These are phyloP conservation scores for Thielaviopsis populi DNA, from an alignment of 2,329 filamentous ascomycete genomes.

Conservation along the genomic window DNA sequence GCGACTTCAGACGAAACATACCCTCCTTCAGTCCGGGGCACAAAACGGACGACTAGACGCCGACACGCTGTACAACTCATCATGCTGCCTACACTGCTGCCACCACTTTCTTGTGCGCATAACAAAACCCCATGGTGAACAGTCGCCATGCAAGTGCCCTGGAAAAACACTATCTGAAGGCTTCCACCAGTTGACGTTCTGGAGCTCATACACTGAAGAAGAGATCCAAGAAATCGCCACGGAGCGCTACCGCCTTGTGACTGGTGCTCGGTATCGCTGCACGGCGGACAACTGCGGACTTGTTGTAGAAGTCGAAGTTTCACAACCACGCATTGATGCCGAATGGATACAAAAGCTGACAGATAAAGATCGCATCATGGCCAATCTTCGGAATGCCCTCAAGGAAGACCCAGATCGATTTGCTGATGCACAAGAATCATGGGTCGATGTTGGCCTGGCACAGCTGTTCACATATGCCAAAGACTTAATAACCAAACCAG, in stretches of 20 bases:
- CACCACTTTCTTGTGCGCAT: conserved; percentile 15
- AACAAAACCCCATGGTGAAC: conserved; percentile 9
- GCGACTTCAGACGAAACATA: conserved; percentile 15
- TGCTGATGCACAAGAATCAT: conserved; percentile 28
- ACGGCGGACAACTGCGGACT: conserved; percentile 14
- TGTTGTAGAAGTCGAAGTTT: conserved; percentile 29
- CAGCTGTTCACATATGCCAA: conserved; percentile 38
- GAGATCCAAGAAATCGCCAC: conserved; percentile 8
- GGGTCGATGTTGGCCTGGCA: conserved; percentile 27
- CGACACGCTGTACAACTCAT: conserved; percentile 8
- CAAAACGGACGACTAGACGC: conserved; percentile 12
- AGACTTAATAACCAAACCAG: conserved; percentile 31
- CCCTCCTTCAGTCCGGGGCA: conserved; percentile 12
- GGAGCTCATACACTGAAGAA: conserved; percentile 8
- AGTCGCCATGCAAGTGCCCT: conserved; percentile 15
- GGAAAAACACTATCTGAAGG: conserved; percentile 11
- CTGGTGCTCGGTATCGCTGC: conserved; percentile 17
- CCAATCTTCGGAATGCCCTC: conserved; percentile 28
- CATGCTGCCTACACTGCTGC: conserved; percentile 16
- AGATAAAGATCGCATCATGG: conserved; percentile 31
- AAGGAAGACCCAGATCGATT: conserved; percentile 35
- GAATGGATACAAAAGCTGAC: conserved; percentile 31
- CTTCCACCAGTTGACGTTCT: conserved; percentile 16
- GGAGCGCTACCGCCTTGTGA: conserved; percentile 14
- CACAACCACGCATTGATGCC: conserved; percentile 31